These are phyloP conservation scores for Botryotinia convoluta DNA, from an alignment of 2,329 filamentous ascomycete genomes.

Conservation along the genomic window DNA sequence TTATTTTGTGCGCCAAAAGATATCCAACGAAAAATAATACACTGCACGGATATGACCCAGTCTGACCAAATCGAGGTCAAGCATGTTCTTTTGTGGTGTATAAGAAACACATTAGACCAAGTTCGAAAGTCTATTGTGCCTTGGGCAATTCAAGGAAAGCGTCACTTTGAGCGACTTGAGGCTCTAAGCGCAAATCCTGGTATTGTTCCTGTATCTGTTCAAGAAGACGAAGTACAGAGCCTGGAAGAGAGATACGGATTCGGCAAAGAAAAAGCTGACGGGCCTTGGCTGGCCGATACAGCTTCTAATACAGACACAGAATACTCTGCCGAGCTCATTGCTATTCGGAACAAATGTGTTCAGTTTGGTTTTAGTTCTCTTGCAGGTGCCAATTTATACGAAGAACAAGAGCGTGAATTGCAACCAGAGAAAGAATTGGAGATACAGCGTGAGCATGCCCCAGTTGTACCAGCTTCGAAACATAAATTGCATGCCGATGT, in stretches of 20 bases:
- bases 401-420: constrained; percentile 69
- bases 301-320: neutral
- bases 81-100: constrained; percentile 59
- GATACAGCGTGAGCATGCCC: constrained; percentile 51
- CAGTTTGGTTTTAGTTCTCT: constrained; percentile 40
- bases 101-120: constrained; percentile 55
- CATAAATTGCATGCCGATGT: constrained; percentile 49
- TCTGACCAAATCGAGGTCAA: constrained; percentile 43
- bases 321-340: constrained; percentile 1
- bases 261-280: neutral
- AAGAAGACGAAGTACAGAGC: constrained; percentile 54
- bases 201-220: constrained; percentile 35
- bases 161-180: constrained; percentile 43
- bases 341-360: constrained; percentile 37
- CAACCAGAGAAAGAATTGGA: constrained; percentile 63
- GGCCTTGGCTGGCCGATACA: constrained; percentile 4
- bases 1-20: constrained; percentile 59
- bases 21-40: constrained; percentile 52
- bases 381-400: constrained; percentile 46
- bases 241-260: constrained; percentile 51
- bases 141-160: constrained; percentile 59
- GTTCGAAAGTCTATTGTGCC: constrained; percentile 51
- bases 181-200: neutral
- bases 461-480: constrained; percentile 38
- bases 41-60: constrained; percentile 24